Percentiles rank a stretch among this genome's conserved stretches.
Conservation (phyloP, 2,329 filamentous ascomycete species). For the Aspergillus fischeri region DNA sequence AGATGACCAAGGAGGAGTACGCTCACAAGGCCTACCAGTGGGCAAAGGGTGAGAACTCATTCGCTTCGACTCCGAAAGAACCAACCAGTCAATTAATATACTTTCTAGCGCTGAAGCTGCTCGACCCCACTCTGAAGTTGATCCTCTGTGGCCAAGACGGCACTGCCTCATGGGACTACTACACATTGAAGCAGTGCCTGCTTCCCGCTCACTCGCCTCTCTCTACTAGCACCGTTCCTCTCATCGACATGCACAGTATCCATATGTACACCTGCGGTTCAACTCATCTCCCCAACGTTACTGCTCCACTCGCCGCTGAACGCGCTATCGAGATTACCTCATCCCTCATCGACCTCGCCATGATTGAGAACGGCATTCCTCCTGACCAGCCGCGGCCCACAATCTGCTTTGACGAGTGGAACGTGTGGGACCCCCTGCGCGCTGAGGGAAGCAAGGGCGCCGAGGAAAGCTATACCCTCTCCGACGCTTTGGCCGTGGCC, state of each 20-base stretch:
- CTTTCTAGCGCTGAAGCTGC: constrained; percentile 35
- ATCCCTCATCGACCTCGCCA: constrained; percentile 66
- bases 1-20: constrained; percentile 58
- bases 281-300: constrained; percentile 52
- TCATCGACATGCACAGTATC: constrained; percentile 78
- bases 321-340: constrained; percentile 68
- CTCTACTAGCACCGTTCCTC: constrained; percentile 34
- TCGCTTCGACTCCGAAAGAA: neutral
- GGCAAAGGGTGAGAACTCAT: constrained; percentile 46
- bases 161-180: constrained; percentile 65
- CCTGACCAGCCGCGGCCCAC: constrained; percentile 58
- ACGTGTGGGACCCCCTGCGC: constrained; percentile 71
- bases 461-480: constrained; percentile 70
- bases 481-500: constrained; percentile 69
- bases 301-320: constrained; percentile 66
- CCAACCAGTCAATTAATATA: neutral
- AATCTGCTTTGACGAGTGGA: constrained; percentile 84
- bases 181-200: constrained; percentile 67
- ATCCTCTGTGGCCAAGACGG: constrained; percentile 72
- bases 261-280: constrained; percentile 68
- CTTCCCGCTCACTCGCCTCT: constrained; percentile 44
- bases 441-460: constrained; percentile 68
- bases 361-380: constrained; percentile 60
- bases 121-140: constrained; percentile 63
- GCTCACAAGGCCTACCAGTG: constrained; percentile 56